Evolutionary conservation across 2,329 filamentous ascomycete species (phyloP).

Genomic region (Hymenoscyphus infarciens): DNA sequence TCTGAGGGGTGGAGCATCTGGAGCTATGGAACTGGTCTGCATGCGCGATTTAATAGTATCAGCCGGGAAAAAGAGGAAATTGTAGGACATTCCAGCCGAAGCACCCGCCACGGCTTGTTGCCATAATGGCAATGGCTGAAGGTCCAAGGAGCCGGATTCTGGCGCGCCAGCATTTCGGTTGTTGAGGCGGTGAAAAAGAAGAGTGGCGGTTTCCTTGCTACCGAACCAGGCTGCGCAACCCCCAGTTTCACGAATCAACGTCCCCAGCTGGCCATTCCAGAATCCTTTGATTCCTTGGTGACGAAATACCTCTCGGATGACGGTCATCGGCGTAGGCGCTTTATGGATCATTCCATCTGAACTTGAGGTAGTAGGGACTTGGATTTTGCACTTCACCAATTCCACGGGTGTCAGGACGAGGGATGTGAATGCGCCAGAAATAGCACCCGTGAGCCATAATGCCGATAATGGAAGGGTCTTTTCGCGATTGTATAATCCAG

Average conservation of each 20-base stretch:
- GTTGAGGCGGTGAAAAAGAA: constrained; percentile 35
- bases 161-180: constrained; percentile 31
- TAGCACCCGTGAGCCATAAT: constrained; percentile 76
- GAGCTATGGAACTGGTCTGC: constrained; percentile 73
- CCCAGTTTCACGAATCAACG: constrained; percentile 88
- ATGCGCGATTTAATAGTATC: constrained; percentile 97
- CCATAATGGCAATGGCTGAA: constrained; percentile 65
- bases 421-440: constrained; percentile 84
- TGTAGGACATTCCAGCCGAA: constrained; percentile 87
- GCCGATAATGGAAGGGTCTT: constrained; percentile 68
- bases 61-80: constrained; percentile 95
- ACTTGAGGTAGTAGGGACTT: constrained; percentile 56
- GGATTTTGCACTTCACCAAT: constrained; percentile 97
- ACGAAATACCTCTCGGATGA: constrained; percentile 76
- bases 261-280: constrained; percentile 93
- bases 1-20: constrained; percentile 48
- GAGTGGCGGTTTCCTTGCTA: constrained; percentile 74
- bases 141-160: constrained; percentile 8
- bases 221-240: constrained; percentile 96
- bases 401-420: constrained; percentile 92
- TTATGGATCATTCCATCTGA: constrained; percentile 42
- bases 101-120: constrained; percentile 88
- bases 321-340: constrained; percentile 60
- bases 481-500: constrained; percentile 47
- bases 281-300: constrained; percentile 82